Evolutionary conservation across 345 rosid species (phyloP).

Genomic region (Carallia pectinifolia): DNA sequence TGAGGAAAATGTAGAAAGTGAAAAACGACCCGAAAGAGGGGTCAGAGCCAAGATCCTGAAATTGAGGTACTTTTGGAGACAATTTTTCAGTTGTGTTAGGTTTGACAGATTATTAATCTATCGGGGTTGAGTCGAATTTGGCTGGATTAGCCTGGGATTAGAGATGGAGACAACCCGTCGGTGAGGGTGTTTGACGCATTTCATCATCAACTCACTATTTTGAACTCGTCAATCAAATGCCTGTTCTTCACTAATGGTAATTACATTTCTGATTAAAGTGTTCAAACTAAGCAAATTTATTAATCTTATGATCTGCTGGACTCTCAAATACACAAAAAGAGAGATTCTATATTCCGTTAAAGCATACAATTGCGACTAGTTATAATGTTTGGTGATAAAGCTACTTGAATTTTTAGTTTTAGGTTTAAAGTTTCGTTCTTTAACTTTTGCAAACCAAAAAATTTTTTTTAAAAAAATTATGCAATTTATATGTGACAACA

Average conservation of each 20-base stretch:
- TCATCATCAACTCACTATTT: no score
- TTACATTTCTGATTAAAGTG: constrained; percentile 4
- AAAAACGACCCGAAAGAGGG: constrained; percentile 10
- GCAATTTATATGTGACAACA: no score
- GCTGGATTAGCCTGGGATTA: no score
- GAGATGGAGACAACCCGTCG: constrained; percentile 4
- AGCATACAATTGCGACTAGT: no score
- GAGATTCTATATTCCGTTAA: no score
- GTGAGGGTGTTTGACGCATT: neutral
- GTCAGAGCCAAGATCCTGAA: constrained; percentile 42
- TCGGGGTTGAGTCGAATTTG: neutral
- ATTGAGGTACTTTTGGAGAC: constrained; percentile 29
- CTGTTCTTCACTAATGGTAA: neutral
- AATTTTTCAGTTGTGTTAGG: constrained; percentile 28
- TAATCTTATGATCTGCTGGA: constrained; percentile 7
- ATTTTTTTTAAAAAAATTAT: no score
- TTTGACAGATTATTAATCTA: constrained; percentile 1
- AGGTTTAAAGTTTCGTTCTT: no score
- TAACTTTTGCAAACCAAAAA: no score
- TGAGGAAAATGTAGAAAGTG: constrained; percentile 4
- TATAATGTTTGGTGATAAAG: no score
- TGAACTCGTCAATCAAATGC: neutral
- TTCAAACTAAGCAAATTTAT: neutral
- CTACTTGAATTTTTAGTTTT: no score
- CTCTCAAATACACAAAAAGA: no score